Conservation (phyloP, 176 grass and related monocot genomes). For the Calamus simplicifolius region DNA sequence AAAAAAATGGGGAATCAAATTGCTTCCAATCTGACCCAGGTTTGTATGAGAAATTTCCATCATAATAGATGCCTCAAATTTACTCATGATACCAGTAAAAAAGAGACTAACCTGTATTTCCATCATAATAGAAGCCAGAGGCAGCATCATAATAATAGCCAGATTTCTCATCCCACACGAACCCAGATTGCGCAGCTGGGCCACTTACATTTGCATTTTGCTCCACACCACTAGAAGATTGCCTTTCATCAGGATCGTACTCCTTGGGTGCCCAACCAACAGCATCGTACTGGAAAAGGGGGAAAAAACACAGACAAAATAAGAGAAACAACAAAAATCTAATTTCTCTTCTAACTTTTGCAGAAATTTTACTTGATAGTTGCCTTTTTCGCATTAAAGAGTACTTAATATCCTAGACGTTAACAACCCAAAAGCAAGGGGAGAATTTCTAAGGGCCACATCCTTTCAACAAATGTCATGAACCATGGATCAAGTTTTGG, state of each 20-base stretch:
- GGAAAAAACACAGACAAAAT: neutral
- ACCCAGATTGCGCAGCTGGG: slow-evolving; percentile 63
- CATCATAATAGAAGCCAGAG: slow-evolving; percentile 99
- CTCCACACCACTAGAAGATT: slow-evolving; percentile 10
- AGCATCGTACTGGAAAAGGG: slow-evolving; percentile 69
- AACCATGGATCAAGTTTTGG: no score
- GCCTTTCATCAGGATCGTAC: slow-evolving; percentile 78
- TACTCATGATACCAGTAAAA: neutral
- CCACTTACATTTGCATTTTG: slow-evolving; percentile 25
- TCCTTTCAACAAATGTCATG: no score
- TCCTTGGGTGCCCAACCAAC: slow-evolving; percentile 93
- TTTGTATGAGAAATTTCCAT: no score
- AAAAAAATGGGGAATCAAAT: no score
- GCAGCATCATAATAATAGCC: slow-evolving; percentile 97
- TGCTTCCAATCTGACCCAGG: no score
- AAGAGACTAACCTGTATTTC: slow-evolving; percentile 69
- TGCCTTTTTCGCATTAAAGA: no score
- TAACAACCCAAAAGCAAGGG: no score
- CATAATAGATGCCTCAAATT: no score
- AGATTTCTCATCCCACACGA: slow-evolving; percentile 99
- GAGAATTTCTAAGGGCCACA: no score
- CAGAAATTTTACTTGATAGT: no score
- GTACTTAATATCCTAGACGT: no score
- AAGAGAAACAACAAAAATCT: slow-evolving; percentile 1
- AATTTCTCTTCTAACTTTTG: neutral